These are phyloP conservation scores for Mortierella sp. DNA, from an alignment of 371 early-diverging fungal species.

Conservation along the genomic window DNA sequence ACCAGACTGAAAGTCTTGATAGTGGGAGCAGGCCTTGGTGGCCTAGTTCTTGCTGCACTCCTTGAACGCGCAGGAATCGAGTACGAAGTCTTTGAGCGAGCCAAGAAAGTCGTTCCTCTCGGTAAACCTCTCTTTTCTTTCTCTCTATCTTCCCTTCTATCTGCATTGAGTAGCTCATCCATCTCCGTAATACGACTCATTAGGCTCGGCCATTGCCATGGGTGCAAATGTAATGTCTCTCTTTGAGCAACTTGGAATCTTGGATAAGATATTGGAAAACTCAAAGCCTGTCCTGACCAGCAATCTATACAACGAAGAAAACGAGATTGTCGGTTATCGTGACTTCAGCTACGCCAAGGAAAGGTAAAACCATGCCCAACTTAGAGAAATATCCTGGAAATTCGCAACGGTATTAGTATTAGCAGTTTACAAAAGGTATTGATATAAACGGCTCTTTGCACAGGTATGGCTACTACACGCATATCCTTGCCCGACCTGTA, in stretches of 20 bases:
- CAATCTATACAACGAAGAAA: constrained; percentile 10
- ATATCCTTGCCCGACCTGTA: constrained; percentile 4
- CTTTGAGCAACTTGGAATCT: constrained; percentile 30
- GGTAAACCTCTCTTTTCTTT: constrained; percentile 1
- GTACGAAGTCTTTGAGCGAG: no score
- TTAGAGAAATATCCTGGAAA: no score
- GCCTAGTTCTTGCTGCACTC: neutral
- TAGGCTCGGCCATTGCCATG: constrained; percentile 16
- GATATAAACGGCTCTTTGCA: no score
- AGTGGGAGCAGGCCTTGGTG: constrained; percentile 23
- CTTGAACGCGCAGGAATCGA: neutral
- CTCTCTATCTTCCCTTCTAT: neutral
- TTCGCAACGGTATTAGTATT: no score
- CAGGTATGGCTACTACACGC: neutral
- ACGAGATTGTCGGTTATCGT: constrained; percentile 1
- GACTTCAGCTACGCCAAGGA: no score
- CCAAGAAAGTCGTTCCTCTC: neutral
- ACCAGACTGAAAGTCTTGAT: no score
- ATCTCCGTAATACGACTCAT: neutral
- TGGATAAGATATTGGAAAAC: constrained; percentile 21
- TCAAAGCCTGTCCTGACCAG: constrained; percentile 1
- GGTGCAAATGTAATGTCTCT: constrained; percentile 15
- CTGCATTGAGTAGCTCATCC: neutral
- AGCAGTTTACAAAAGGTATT: no score
- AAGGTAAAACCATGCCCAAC: no score